Evolutionary conservation across 2,329 filamentous ascomycete species (phyloP), one percentile per base, ranked within the genome.

Genomic region (Ambrosiella beaveri): DNA sequence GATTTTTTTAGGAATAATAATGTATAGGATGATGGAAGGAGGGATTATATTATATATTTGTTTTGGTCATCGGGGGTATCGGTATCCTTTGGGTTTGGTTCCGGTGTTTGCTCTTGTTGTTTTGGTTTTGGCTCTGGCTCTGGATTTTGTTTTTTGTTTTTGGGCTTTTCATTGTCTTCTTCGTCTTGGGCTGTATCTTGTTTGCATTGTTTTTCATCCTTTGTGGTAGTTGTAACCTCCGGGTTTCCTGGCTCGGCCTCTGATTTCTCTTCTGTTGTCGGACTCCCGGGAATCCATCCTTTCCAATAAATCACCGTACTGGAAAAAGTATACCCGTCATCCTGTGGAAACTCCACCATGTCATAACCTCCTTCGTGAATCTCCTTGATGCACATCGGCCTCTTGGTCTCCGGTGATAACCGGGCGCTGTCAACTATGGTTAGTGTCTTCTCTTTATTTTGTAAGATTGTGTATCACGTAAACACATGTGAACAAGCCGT

Each of bases 251-350:
- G 1, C 15, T 35, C 15, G 2, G 50, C 2, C 49, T 58, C 36
- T 27, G 7, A 2, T 6, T 41, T 4, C 17, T 49, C 35, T 41
- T 11, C 40, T 2, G n/a, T 47, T 8, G n/a, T 47, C 27, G 3
- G 3, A 27, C 27, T 27, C 27, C 27, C 3, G 27, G 3, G 27
- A 40, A 5, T 35, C 9, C 27, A 4, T 11, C 50, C 36, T 13
- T 50, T 57, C 71, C 72, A 74, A 57, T 74, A 73, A 7, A 74
- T 67, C 15, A 62, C 64, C 0, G 72, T 74, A 58, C 67, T 70
- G 0, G 69, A 71, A 57, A 75, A 75, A 1, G 68, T 69, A 6
- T 65, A 66, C 3, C 64, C 65, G 0, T 64, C 61, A n/a, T 73
- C 71, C 9, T 70, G 66, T 0, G 72, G 72, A 57, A 74, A 74